Evolutionary conservation across 2,329 filamentous ascomycete species (phyloP).

Genomic region (Diplocarpon mali): DNA sequence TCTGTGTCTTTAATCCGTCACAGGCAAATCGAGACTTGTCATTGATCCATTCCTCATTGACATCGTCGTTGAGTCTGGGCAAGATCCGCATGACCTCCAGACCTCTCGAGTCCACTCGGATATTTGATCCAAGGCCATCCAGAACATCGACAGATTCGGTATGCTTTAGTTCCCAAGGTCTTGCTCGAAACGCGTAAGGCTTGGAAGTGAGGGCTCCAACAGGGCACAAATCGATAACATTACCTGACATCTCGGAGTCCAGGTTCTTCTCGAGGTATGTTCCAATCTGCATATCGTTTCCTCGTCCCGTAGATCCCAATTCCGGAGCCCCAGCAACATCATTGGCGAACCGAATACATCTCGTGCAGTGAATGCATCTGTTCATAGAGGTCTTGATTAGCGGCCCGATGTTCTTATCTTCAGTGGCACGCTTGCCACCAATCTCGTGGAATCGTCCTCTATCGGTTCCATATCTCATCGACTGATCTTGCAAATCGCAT

Average conservation of each 20-base stretch:
- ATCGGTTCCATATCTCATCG: constrained; percentile 95
- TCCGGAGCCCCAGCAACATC: constrained; percentile 94
- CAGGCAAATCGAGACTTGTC: constrained; percentile 96
- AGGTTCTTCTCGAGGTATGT: constrained; percentile 94
- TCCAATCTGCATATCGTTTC: constrained; percentile 95
- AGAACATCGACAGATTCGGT: constrained; percentile 92
- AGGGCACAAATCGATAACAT: constrained; percentile 96
- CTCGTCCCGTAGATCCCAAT: constrained; percentile 85
- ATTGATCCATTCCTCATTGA: constrained; percentile 99
- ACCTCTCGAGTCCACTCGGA: constrained; percentile 85
- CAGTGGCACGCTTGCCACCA: constrained; percentile 89
- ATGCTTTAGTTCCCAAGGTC: constrained; percentile 95
- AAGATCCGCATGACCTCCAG: constrained; percentile 93
- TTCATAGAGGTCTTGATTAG: constrained; percentile 99
- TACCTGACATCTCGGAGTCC: constrained; percentile 89
- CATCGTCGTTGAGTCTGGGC: constrained; percentile 88
- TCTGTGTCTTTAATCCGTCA: constrained; percentile 91
- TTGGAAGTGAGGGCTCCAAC: constrained; percentile 95
- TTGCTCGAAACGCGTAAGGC: constrained; percentile 92
- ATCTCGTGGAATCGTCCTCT: constrained; percentile 94
- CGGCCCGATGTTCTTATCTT: constrained; percentile 98
- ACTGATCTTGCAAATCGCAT: constrained; percentile 98
- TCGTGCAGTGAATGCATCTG: constrained; percentile 97
- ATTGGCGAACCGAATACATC: constrained; percentile 95
- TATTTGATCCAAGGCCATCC: constrained; percentile 86